Evolutionary conservation across 1,139 yeast genomes (phyloP), one percentile per base, ranked within the genome.

Genomic region (Pichia sp.): DNA sequence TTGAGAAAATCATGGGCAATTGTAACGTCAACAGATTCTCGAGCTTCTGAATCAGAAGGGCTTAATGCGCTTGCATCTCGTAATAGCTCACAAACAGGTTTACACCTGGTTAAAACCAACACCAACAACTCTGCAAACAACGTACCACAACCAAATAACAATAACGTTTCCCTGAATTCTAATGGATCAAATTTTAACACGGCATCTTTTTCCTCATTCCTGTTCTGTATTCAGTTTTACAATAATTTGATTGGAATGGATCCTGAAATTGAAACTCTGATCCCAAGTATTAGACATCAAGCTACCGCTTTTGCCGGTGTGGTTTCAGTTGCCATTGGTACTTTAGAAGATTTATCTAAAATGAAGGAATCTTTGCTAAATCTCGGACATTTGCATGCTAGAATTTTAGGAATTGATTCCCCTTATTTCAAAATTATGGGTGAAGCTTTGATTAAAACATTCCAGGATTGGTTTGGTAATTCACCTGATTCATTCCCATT

Each of bases 291-390:
- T 40, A 55, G 56, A 38, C 68, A 65, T 49, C 69, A 65, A 64
- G 88, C 94, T 0, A 77, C 79, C 7, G 76, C 90, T 26, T 82
- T 85, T 68, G 88, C 94, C 1, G 92, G 92, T 3, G 86, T 65
- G 29, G 53, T 65, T 38, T 59, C 65, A 41, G 55, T 60, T 28
- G 66, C 68, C 1, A 61, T 65, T 46, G 53, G 58, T 38, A 60
- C 61, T 11, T 49, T 65, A 39, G 67, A 64, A 34, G 64, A 64
- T 46, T 49, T 64, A 29, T 60, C 66, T 1, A 62, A 64, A 4
- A 67, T 85, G 55, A 81, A 83, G 55, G 83, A 74, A 40, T 81
- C 80, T 49, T 65, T 85, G 43, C 69, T 68, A 42, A 74, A 75
- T 42, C 65, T 85, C 52, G 95, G 92, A 2, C 84, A 84, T 60